phyloP scores from a whole-genome alignment of 2,329 filamentous ascomycete genomes.

The Cladosporium sp. region DNA sequence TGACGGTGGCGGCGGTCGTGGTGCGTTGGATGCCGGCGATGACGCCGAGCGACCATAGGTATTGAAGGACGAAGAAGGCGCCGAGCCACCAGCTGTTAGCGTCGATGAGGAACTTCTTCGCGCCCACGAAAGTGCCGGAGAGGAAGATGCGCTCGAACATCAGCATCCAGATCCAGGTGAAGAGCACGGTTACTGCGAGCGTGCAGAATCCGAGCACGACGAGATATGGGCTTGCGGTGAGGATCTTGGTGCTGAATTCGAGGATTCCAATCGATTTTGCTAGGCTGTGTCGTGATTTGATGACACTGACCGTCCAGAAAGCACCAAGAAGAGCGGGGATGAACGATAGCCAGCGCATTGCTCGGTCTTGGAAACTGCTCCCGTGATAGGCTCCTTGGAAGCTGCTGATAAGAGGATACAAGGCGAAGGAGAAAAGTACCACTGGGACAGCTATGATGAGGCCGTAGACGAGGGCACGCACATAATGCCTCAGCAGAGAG shows the following conservation, averaged over 20 bases:
- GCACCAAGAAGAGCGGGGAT: slow-evolving; percentile 69
- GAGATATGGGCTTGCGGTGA: slow-evolving; percentile 78
- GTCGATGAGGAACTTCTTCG: slow-evolving; percentile 73
- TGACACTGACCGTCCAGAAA: slow-evolving; percentile 79
- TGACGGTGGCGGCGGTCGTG: slow-evolving; percentile 90
- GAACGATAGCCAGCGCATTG: slow-evolving; percentile 83
- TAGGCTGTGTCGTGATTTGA: slow-evolving; percentile 74
- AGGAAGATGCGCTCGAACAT: slow-evolving; percentile 97
- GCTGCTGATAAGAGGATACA: slow-evolving; percentile 88
- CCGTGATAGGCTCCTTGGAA: slow-evolving; percentile 75
- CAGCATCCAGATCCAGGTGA: slow-evolving; percentile 93
- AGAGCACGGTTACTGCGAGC: slow-evolving; percentile 70
- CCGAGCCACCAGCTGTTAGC: slow-evolving; percentile 92
- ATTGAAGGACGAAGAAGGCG: slow-evolving; percentile 87
- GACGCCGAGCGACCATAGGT: slow-evolving; percentile 89
- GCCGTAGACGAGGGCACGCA: slow-evolving; percentile 73
- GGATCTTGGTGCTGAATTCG: slow-evolving; percentile 85
- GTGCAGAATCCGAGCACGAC: slow-evolving; percentile 78
- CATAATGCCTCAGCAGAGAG: slow-evolving; percentile 80
- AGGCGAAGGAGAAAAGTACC: slow-evolving; percentile 80
- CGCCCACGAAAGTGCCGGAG: slow-evolving; percentile 68
- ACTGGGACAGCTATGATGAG: slow-evolving; percentile 82
- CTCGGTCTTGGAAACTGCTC: slow-evolving; percentile 74
- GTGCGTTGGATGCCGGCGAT: slow-evolving; percentile 85
- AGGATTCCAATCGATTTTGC: slow-evolving; percentile 81